Percentiles rank a stretch among this genome's conserved stretches.
Evolutionary conservation across 2,329 filamentous ascomycete species (phyloP).

Genomic region (Aspergillus sp.): DNA sequence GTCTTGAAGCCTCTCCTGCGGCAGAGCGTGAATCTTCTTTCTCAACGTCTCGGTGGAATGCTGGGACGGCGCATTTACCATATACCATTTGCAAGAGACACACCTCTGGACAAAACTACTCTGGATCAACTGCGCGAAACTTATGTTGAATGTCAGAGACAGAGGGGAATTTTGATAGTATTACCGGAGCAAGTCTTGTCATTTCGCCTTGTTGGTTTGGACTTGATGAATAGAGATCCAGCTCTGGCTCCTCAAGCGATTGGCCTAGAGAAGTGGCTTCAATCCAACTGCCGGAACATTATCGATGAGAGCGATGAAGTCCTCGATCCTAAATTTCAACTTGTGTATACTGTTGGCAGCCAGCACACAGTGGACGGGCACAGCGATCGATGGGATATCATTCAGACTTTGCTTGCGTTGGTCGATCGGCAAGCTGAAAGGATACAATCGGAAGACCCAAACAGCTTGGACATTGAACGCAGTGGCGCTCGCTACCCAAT

Average conservation of each 20-base stretch:
- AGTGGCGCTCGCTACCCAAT: constrained; percentile 16
- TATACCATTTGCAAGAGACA: constrained; percentile 4
- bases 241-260: neutral
- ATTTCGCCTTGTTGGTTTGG: neutral
- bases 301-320: constrained; percentile 66
- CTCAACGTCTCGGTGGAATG: neutral
- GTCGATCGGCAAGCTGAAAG: neutral
- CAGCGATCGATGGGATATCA: constrained; percentile 5
- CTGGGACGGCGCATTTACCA: neutral
- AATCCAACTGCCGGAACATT: constrained; percentile 50
- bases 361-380: constrained; percentile 50
- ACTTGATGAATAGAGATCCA: neutral
- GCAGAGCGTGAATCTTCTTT: constrained; percentile 1
- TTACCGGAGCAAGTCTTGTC: constrained; percentile 7
- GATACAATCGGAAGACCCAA: constrained; percentile 4
- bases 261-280: neutral
- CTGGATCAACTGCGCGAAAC: neutral
- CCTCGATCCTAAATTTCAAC: constrained; percentile 59
- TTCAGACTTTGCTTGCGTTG: neutral
- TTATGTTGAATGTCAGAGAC: too few relatives aligned
- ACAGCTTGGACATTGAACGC: constrained; percentile 15
- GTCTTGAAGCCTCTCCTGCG: constrained; percentile 5
- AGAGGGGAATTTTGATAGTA: neutral
- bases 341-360: constrained; percentile 61
- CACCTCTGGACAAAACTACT: neutral